phyloP scores from a whole-genome alignment of 257 asterid genomes.

The Nicotiana paniculata region DNA sequence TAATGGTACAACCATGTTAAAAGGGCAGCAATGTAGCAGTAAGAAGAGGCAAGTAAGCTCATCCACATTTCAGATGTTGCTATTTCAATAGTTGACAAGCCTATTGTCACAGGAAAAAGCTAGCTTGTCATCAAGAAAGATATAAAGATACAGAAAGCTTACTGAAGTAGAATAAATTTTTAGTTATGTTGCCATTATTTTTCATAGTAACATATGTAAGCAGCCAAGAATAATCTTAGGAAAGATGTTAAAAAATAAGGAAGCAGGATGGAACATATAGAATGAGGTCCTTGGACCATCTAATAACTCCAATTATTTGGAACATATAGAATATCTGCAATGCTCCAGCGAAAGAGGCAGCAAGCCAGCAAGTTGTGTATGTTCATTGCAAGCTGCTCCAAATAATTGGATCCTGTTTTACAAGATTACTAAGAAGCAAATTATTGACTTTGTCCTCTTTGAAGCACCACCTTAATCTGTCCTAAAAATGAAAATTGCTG shows the following conservation, averaged over 20 bases:
- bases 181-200: background rate
- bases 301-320: background rate
- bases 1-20: too few species aligned
- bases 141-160: conserved; percentile 26
- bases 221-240: background rate
- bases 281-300: conserved; percentile 22
- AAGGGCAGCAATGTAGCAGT: background rate
- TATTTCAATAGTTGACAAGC: background rate
- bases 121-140: conserved; percentile 46
- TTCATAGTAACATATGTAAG: background rate
- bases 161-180: background rate
- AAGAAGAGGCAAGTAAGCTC: background rate
- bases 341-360: conserved; percentile 52
- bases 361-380: conserved; percentile 57
- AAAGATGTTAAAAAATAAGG: conserved; percentile 25
- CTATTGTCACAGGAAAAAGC: conserved; percentile 66
- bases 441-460: background rate
- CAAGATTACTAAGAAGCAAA: background rate
- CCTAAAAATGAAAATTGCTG: too few species aligned
- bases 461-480: too few species aligned
- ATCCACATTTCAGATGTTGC: background rate
- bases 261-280: too few species aligned
- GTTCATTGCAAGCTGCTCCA: conserved; percentile 86
- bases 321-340: conserved; percentile 50
- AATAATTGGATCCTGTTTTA: conserved; percentile 58